Evolutionary conservation across 768 basidiomycete species (phyloP), one percentile per base, ranked within the genome.

Genomic region (Punctularia strigosozonata): DNA sequence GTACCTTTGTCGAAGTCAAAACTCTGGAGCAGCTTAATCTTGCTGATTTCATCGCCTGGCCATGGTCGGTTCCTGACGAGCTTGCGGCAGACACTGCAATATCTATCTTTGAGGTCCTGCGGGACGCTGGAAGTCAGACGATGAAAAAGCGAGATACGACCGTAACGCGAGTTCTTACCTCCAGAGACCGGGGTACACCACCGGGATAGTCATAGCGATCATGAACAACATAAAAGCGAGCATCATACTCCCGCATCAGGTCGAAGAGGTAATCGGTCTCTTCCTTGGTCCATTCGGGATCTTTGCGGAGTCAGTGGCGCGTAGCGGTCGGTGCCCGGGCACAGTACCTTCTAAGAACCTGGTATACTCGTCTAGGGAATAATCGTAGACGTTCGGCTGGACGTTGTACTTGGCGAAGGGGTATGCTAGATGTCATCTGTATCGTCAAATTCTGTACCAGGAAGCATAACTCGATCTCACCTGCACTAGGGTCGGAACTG

Each of bases 201-300:
- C 59, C 61, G 2, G 73, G 66, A 51, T 68, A 87, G 4, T 86
- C 77, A 56, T 94, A 98, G 20, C 95, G 78, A 58, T 98, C 95
- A 38, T 84, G 67, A 10, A 92, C 76, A 46, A 98, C 71, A 53
- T 86, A 81, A 75, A 92, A 98, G 31, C 94, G 73, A 8, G 76
- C 65, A 56, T 97, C 92, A 47, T 84, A 98, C 37, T 85, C 78
- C 36, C 71, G 68, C 6, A 83, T 78, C 6, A 94, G 57, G 3
- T 62, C 62, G 59, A 98, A 94, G 1, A 99, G 71, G 53, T 97
- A 89, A 53, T 89, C 84, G 0, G 95, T 97, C 58, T 97, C 91
- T 47, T 90, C 87, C 49, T 81, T 83, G 5, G 85, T 73, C 95
- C 95, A 98, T 43, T 81, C 80, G 7, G 62, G 63, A 50, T 92